Conservation (phyloP, 2,329 filamentous ascomycete species). For the Arthrobotrys pseudoclavata region DNA sequence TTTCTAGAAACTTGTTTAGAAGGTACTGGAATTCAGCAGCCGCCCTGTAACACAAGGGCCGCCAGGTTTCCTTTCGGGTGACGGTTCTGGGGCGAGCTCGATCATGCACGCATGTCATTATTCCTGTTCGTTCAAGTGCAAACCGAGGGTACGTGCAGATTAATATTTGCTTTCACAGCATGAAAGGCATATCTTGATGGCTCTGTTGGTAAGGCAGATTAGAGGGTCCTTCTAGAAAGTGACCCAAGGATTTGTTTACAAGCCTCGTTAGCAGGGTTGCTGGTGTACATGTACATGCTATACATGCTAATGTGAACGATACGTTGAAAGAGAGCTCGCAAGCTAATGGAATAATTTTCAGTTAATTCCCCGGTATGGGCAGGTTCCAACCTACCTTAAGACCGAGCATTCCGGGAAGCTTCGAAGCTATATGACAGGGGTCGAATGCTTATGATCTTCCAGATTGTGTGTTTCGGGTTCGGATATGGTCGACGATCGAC, state of each 20-base stretch:
- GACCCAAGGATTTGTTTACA: not conserved
- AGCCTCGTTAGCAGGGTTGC: slow-evolving; percentile 34
- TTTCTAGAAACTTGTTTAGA: slow-evolving; percentile 49
- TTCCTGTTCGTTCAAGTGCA: slow-evolving; percentile 2
- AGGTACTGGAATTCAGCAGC: slow-evolving; percentile 21
- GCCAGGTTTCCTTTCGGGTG: slow-evolving; percentile 12
- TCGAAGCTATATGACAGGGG: slow-evolving; percentile 16
- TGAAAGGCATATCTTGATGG: slow-evolving; percentile 30
- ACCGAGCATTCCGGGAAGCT: slow-evolving; percentile 43
- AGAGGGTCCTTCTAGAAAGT: slow-evolving; percentile 39
- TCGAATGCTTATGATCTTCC: slow-evolving; percentile 7
- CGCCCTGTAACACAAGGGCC: slow-evolving; percentile 12
- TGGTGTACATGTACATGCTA: slow-evolving; percentile 17
- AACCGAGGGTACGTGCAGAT: not conserved
- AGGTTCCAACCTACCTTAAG: slow-evolving; percentile 22
- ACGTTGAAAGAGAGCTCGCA: slow-evolving; percentile 42
- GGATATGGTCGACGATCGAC: not conserved
- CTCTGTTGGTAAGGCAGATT: slow-evolving; percentile 50
- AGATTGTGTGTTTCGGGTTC: slow-evolving; percentile 19
- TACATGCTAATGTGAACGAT: not conserved
- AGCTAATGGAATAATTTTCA: slow-evolving; percentile 12
- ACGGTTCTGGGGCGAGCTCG: slow-evolving; percentile 10
- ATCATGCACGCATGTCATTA: slow-evolving; percentile 14
- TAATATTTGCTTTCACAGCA: not conserved
- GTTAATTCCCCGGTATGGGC: slow-evolving; percentile 1